These are phyloP conservation scores for Kwoniella pini DNA, from an alignment of 768 basidiomycete genomes.

Conservation along the genomic window DNA sequence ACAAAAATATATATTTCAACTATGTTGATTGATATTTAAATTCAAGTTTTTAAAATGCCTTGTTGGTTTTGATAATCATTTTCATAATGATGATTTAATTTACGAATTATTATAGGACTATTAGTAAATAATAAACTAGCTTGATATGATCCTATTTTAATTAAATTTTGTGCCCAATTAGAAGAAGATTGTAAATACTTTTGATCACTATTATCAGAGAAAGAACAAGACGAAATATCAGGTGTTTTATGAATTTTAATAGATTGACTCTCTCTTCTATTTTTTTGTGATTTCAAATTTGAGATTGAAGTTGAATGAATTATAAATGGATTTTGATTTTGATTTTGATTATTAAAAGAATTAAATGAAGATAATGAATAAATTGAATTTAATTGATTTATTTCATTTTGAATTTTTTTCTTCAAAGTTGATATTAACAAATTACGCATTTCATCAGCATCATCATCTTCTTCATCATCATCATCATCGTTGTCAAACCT, in stretches of 20 bases:
- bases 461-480: conserved; percentile 7
- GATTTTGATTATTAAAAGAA: neutral
- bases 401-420: conserved; percentile 34
- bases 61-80: no score
- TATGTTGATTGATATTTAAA: no score
- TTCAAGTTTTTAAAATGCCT: no score
- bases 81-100: neutral
- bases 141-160: conserved; percentile 39
- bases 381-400: neutral
- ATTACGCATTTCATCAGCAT: conserved; percentile 30
- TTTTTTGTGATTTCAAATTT: no score
- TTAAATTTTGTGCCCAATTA: conserved; percentile 32
- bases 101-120: conserved; percentile 36
- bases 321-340: conserved; percentile 36
- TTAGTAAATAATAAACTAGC: conserved; percentile 35
- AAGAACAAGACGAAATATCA: no score
- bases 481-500: neutral
- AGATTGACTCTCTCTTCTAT: neutral
- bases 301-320: conserved; percentile 23
- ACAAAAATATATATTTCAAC: no score
- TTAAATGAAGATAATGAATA: neutral
- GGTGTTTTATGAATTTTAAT: conserved; percentile 1
- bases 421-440: conserved; percentile 28
- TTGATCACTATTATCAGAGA: no score
- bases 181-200: no score